Evolutionary conservation across 169 alveolate species (phyloP).

Genomic region (Sarcocystis neurona): DNA sequence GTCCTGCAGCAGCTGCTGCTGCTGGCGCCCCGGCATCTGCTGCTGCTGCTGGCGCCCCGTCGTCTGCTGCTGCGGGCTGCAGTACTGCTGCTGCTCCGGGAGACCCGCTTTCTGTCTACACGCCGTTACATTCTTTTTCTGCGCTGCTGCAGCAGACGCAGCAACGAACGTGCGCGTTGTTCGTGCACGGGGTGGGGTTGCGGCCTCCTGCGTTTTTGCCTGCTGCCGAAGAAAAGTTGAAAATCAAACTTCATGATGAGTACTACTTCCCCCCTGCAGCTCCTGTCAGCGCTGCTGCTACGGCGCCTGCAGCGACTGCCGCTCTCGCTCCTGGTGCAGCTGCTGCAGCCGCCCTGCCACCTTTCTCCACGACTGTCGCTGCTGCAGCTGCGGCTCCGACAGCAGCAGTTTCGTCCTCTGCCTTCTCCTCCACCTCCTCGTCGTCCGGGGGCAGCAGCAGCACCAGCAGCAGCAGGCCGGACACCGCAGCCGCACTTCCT

Average conservation of each 20-base stretch:
- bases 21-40: background rate
- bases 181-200: background rate
- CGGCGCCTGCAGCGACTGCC: background rate
- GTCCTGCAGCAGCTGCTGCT: too few relatives aligned
- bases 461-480: background rate
- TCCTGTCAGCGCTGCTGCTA: background rate
- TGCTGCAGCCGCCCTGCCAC: background rate
- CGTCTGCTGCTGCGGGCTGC: background rate
- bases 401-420: too few relatives aligned
- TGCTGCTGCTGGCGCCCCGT: background rate
- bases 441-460: background rate
- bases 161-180: constrained; percentile 27
- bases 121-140: background rate
- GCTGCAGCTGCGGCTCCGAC: background rate
- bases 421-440: too few relatives aligned
- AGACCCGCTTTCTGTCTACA: background rate
- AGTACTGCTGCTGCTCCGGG: background rate
- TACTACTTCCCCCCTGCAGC: background rate
- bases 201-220: background rate
- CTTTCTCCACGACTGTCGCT: background rate
- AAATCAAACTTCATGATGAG: constrained; percentile 20
- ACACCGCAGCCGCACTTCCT: background rate
- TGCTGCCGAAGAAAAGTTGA: background rate
- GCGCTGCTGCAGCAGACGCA: background rate
- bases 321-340: background rate